A percentile compares a stretch with the other conserved stretches of the same genome.
These are phyloP conservation scores for Candida sithepensis DNA, from an alignment of 805 yeast species.

Conservation along the genomic window DNA sequence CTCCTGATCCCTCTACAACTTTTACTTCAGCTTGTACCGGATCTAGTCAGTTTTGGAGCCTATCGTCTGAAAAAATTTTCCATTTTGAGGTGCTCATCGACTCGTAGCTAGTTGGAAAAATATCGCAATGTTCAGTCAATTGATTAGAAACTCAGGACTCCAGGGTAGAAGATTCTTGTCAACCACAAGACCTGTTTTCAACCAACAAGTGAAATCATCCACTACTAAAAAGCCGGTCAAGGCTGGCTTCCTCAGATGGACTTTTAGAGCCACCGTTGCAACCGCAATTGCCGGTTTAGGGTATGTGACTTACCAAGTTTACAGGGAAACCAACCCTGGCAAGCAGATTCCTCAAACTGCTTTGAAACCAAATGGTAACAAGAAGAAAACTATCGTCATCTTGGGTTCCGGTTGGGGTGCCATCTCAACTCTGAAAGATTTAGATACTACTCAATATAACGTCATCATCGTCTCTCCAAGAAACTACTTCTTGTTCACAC, in stretches of 20 bases:
- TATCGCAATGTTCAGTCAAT: constrained; percentile 1
- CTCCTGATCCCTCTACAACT: not conserved
- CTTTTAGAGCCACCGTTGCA: not conserved
- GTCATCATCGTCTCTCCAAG: constrained; percentile 89
- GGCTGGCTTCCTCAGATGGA: not conserved
- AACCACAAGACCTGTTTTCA: not conserved
- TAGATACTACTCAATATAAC: constrained; percentile 83
- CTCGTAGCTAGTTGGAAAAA: not conserved
- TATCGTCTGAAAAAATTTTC: too few relatives aligned
- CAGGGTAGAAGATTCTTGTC: constrained; percentile 5
- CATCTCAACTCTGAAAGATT: constrained; percentile 71
- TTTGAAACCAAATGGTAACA: constrained; percentile 45
- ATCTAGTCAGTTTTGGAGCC: not conserved
- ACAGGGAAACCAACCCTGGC: constrained; percentile 57
- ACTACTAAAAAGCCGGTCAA: constrained; percentile 6
- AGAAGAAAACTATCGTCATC: constrained; percentile 68
- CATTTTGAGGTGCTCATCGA: not conserved
- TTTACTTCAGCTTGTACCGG: not conserved
- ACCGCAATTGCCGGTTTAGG: constrained; percentile 42
- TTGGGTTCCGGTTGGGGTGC: constrained; percentile 95
- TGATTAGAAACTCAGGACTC: not conserved
- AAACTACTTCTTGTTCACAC: constrained; percentile 92
- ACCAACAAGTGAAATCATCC: not conserved
- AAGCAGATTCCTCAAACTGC: constrained; percentile 55
- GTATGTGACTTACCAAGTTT: constrained; percentile 58